Evolutionary conservation across 2,329 filamentous ascomycete species (phyloP), one percentile per base, ranked within the genome.

Genomic region (Fusarium euwallaceae): DNA sequence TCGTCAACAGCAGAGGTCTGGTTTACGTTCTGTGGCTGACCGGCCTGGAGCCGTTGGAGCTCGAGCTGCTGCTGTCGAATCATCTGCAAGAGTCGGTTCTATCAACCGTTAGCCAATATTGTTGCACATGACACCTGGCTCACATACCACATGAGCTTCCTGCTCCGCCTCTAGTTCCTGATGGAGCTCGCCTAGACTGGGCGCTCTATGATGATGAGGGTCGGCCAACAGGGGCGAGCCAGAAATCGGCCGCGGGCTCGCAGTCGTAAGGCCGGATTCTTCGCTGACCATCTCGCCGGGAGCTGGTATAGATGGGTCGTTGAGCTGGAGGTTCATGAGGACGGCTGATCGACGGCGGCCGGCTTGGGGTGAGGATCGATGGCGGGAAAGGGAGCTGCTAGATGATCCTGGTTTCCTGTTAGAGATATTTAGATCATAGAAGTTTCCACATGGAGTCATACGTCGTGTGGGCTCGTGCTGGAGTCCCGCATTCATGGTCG

Each of bases 101-200:
- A 74, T 9, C 8, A 29, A 10, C 17, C 2, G 67, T 78, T 55
- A 79, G 74, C 32, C 16, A 56, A 17, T 27, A 27, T 51, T 27
- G 36, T n/a, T 32, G 58, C 67, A 32, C n/a, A 39, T 59, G 11
- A 34, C 41, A 10, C n/a, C 29, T 58, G n/a, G 20, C 16, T 20
- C 20, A 83, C 89, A 61, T 85, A 92, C 91, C 73, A 95, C 93
- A 83, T 95, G 93, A 27, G 91, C 92, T 79, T 95, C 93, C 80
- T 95, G 93, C 83, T 95, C 93, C 63, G 91, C 92, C 81, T 95
- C 93, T 2, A 95, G 86, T 82, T 95, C 92, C 80, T 95, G 93
- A 76, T 95, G 93, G 48, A 95, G 88, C 82, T 95, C 93, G 20
- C 93, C 93, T 71, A 95, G 82, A 80, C 93, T 95, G 3, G 92